Percentiles rank a stretch among this genome's conserved stretches.
Evolutionary conservation across 176 grass and related monocot genomes (phyloP).

Genomic region (Triticum urartu): DNA sequence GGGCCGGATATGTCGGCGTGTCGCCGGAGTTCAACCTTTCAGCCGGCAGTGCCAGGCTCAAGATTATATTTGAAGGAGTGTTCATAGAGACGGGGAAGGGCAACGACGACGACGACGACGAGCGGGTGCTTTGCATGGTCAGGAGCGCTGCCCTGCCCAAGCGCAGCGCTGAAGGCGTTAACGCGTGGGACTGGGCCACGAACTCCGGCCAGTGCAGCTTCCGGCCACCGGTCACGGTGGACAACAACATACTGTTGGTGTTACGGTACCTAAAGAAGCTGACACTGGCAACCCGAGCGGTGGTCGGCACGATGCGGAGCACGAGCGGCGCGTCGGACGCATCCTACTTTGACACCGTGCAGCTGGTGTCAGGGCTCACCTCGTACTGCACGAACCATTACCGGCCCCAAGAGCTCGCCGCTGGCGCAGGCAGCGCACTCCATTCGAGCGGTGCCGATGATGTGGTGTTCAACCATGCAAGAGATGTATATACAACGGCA

Average conservation of each 20-base stretch:
- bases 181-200: slow-evolving; percentile 33
- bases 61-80: slow-evolving; percentile 50
- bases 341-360: slow-evolving; percentile 49
- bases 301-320: slow-evolving; percentile 44
- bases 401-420: slow-evolving; percentile 40
- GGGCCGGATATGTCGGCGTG: background rate
- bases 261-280: slow-evolving; percentile 43
- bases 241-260: slow-evolving; percentile 31
- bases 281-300: slow-evolving; percentile 42
- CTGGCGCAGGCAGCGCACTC: slow-evolving; percentile 28
- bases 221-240: background rate
- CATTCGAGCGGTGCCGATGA: slow-evolving; percentile 11
- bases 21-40: slow-evolving; percentile 7
- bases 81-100: slow-evolving; percentile 9
- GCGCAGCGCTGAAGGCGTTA: background rate
- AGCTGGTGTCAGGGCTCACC: slow-evolving; percentile 43
- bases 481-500: slow-evolving; percentile 35
- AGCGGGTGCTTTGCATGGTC: slow-evolving; percentile 48
- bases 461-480: background rate
- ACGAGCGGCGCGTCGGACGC: background rate
- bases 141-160: slow-evolving; percentile 37
- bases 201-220: slow-evolving; percentile 12
- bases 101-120: background rate
- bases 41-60: slow-evolving; percentile 28
- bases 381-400: slow-evolving; percentile 24